Conservation (phyloP, 208 protist species). For the Acanthamoeba sp. region DNA sequence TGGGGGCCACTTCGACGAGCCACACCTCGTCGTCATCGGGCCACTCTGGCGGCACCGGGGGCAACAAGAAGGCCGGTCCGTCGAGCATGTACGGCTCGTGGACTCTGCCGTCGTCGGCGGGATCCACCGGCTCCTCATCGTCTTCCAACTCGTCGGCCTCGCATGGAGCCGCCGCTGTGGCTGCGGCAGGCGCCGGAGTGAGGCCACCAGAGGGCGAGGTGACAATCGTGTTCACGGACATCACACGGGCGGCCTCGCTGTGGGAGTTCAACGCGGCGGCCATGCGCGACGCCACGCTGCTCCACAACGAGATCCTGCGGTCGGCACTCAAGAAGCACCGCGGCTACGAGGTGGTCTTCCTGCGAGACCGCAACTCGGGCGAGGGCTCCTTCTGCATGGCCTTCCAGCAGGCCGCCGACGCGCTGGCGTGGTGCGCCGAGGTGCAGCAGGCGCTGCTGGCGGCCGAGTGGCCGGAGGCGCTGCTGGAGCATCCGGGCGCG, state of each 20-base stretch:
- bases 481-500: conserved; percentile 62
- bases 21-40: not conserved
- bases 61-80: not conserved
- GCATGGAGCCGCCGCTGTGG: not conserved
- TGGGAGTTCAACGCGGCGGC: conserved; percentile 69
- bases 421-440: conserved; percentile 15
- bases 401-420: conserved; percentile 56
- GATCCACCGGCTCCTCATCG: not conserved
- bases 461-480: conserved; percentile 29
- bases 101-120: not conserved
- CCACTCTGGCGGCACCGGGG: conserved; percentile 3
- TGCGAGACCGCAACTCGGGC: conserved; percentile 15
- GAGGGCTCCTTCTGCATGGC: conserved; percentile 77
- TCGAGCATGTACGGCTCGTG: conserved; percentile 1
- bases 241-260: conserved; percentile 55
- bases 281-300: conserved; percentile 67
- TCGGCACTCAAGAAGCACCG: not conserved
- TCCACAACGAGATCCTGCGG: conserved; percentile 55
- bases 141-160: not conserved
- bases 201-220: conserved; percentile 14
- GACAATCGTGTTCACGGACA: conserved; percentile 69
- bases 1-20: not conserved
- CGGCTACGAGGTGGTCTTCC: conserved; percentile 67
- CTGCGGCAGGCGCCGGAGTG: not conserved
- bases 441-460: conserved; percentile 47